Conservation (phyloP, 192 early-diverging fungal species). For the Coemansia sp. region DNA sequence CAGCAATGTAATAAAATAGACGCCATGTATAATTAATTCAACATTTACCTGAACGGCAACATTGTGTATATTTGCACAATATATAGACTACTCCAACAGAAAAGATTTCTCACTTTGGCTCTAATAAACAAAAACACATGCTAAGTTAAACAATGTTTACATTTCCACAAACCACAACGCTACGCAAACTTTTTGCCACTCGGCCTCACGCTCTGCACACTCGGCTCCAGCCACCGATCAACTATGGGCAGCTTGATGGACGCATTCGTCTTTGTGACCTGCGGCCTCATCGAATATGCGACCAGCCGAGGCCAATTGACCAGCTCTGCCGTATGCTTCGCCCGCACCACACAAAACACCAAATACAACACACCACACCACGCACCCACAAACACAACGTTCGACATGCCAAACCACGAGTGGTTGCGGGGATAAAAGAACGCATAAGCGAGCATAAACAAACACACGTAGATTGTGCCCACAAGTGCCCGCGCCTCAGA, state of each 20-base stretch:
- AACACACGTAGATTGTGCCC: slow-evolving; percentile 49
- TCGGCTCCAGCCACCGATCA: slow-evolving; percentile 13
- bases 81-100: no score
- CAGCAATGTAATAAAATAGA: no score
- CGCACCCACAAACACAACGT: slow-evolving; percentile 34
- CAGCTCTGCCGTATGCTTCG: slow-evolving; percentile 46
- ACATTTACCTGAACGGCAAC: no score
- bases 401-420: slow-evolving; percentile 37
- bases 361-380: slow-evolving; percentile 40
- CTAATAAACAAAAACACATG: no score
- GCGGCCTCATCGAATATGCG: slow-evolving; percentile 40
- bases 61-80: no score
- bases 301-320: slow-evolving; percentile 54
- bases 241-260: slow-evolving; percentile 36
- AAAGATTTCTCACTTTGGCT: no score
- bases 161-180: no score
- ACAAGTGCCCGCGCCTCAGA: slow-evolving; percentile 56
- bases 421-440: slow-evolving; percentile 51
- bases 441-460: slow-evolving; percentile 55
- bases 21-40: no score
- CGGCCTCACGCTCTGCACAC: slow-evolving; percentile 28
- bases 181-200: slow-evolving; percentile 38
- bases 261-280: slow-evolving; percentile 33
- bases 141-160: no score
- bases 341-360: slow-evolving; percentile 33